Base-by-base conservation (phyloP, 331 rosid species). In the Quercus tomentella region DNA sequence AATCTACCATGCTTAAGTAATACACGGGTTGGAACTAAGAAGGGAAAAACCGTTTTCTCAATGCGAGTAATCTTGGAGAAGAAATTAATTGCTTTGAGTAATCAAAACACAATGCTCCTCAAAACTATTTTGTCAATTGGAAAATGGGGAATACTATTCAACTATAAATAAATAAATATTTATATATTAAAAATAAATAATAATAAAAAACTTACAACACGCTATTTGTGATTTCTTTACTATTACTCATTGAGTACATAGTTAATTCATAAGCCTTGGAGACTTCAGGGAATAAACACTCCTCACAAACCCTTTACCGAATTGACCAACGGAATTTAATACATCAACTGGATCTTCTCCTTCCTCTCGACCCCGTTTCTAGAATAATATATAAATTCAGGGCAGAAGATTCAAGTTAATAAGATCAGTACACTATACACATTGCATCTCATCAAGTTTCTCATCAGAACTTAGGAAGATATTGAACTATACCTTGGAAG, bases 221-320 rank as follows among this genome's bases (percentile, higher is more conserved):
- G 4, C 12, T 7, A 31, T 66, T 7, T 35, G 2, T 67, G 52
- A 67, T 67, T 30, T 20, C 72, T 8, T 2, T 4, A 20, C 72
- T 33, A 18, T 35, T 67, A 8, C 1, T 23, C 51, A 23, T 17
- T 4, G 9, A 66, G 61, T 43, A 70, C 18, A n/a, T 31, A 6
- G 30, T 77, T 73, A 80, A 41, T 65, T 72, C 52, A 30, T 30
- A 22, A 67, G 75, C 89, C 83, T 85, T 74, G 98, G 93, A 75
- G 96, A 80, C 83, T 91, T 91, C 60, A 90, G 91, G 80, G 89
- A 82, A 81, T 89, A 77, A 69, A 96, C 17, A 79, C 92, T 91
- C 79, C 87, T 93, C 72, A 93, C 94, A 81, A 93, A 85, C 43
- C 97, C 99, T 86, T 87, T 89, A 76, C 99, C 99, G 15, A 87